Evolutionary conservation across 176 grass and related monocot species (phyloP).

Genomic region (Canna indica): DNA sequence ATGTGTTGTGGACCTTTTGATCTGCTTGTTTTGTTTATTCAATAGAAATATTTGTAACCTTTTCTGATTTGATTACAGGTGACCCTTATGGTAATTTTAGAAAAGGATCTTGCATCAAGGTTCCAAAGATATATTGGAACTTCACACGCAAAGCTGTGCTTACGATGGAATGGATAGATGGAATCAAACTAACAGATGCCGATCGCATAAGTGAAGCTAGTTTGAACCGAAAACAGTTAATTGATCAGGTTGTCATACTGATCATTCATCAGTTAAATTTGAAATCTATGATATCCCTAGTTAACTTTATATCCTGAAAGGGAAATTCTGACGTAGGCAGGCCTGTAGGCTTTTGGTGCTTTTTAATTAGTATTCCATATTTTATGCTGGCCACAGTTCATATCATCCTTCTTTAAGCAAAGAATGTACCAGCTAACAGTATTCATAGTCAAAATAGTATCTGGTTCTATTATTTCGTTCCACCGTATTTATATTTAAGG

Average conservation of each 20-base stretch:
- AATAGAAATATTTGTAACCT: not conserved
- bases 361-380: too few relatives aligned
- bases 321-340: not conserved
- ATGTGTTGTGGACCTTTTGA: not conserved
- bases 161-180: slow-evolving; percentile 96
- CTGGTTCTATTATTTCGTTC: too few relatives aligned
- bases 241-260: slow-evolving; percentile 52
- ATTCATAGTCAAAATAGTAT: too few relatives aligned
- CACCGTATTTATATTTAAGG: not conserved
- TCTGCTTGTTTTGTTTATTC: not conserved
- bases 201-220: slow-evolving; percentile 55
- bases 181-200: slow-evolving; percentile 79
- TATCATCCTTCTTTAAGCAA: too few relatives aligned
- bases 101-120: slow-evolving; percentile 42
- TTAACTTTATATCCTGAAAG: not conserved
- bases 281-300: not conserved
- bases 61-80: slow-evolving; percentile 29
- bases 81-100: slow-evolving; percentile 26
- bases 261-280: not conserved
- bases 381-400: too few relatives aligned
- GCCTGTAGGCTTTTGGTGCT: too few relatives aligned
- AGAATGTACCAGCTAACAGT: too few relatives aligned
- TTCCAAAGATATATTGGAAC: slow-evolving; percentile 86
- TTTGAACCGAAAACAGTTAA: slow-evolving; percentile 69
- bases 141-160: slow-evolving; percentile 70